phyloP scores from a whole-genome alignment of 768 basidiomycete species.

The Russula abietina region DNA sequence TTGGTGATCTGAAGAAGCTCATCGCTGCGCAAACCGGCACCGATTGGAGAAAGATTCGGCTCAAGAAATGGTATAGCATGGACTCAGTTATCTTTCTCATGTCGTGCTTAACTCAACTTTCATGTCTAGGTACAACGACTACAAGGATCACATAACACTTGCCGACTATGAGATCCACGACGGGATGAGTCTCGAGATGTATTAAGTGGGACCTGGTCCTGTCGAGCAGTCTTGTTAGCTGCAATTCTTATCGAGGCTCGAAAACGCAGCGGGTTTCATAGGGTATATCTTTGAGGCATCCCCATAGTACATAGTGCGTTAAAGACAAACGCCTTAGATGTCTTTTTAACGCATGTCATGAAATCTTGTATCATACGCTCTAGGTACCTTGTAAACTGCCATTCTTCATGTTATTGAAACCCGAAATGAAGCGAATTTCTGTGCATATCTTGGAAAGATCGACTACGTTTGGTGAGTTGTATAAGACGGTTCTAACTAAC shows the following conservation, averaged over 20 bases:
- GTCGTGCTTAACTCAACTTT: not conserved
- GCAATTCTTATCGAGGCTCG: not conserved
- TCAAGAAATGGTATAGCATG: constrained; percentile 88
- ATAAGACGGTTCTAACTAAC: too few relatives aligned
- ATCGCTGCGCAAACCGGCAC: constrained; percentile 97
- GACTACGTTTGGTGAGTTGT: too few relatives aligned
- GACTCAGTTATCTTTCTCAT: not conserved
- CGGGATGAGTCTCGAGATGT: constrained; percentile 92
- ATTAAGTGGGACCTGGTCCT: constrained; percentile 38
- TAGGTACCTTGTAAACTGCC: too few relatives aligned
- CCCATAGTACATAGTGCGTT: not conserved
- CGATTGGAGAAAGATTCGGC: constrained; percentile 71
- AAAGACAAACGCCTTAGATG: not conserved
- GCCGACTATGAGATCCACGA: constrained; percentile 91
- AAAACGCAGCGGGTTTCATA: not conserved
- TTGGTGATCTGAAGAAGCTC: constrained; percentile 94
- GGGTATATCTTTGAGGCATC: too few relatives aligned
- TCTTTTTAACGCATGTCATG: too few relatives aligned
- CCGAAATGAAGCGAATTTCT: too few relatives aligned
- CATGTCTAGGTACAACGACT: constrained; percentile 74
- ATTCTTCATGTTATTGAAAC: too few relatives aligned
- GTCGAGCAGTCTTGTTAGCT: not conserved
- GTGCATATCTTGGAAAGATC: too few relatives aligned
- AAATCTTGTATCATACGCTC: too few relatives aligned
- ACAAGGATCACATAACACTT: constrained; percentile 94